Base-by-base conservation (phyloP, 2,329 filamentous ascomycete genomes). In the Beauveria sp. region DNA sequence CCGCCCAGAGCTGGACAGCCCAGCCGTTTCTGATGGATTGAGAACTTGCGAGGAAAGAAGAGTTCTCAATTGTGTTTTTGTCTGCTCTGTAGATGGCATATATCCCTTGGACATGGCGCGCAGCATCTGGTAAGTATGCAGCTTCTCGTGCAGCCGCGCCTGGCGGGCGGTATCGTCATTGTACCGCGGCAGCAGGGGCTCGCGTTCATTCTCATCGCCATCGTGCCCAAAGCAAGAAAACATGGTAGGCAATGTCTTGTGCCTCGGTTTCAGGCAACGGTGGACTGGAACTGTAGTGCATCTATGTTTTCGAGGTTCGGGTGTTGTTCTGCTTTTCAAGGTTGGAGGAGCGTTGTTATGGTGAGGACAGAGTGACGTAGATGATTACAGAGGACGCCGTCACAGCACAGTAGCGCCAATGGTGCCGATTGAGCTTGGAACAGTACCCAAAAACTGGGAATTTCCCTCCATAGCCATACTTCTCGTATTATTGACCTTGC, bases 121-220 rank as follows among this genome's bases (percentile, higher is more conserved):
- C 30, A 92, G 72, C 88, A 96, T 96, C 79, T 96, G 91, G 71
- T 96, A 97, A 28, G 88, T 88, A 75, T 96, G 93, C 63, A 98
- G 83, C 79, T 96, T 97, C 73, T 93, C 86, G 70, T 93, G 90
- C 62, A 96, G 81, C 68, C 86, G 81, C 53, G 86, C 81, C 80
- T 96, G 90, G 59, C 93, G 78, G 38, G 80, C 77, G 1, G 93
- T 96, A 69, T 95, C 90, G 73, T 96, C 88, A 68, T 86, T 80
- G 79, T 95, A 95, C 68, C 86, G 87, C 62, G 92, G 90, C 54
- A 96, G 85, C 61, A 96, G 81, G 64, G 92, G 92, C 69, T 92
- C 80, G 58, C 85, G 87, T 70, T 93, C 90, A 62, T 80, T 81
- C 59, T 78, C 80, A 67, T 78, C 76, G 63, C 66, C 63, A 54